Conservation (phyloP, 129 eudicot species). For the Daucus carota region DNA sequence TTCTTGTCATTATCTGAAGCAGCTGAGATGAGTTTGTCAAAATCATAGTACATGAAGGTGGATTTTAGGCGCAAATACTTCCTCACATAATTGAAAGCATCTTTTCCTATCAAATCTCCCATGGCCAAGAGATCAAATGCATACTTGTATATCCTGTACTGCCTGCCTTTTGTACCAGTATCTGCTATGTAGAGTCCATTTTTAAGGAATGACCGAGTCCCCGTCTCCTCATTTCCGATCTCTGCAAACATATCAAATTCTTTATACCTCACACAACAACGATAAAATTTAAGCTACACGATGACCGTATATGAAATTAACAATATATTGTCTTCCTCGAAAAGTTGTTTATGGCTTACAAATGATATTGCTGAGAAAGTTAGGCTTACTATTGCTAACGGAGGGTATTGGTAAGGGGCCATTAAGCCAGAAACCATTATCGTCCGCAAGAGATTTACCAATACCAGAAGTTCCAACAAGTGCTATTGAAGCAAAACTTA, state of each 20-base stretch:
- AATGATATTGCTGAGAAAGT: not conserved
- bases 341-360: not conserved
- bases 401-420: slow-evolving; percentile 56
- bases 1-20: slow-evolving; percentile 56
- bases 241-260: slow-evolving; percentile 28
- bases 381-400: slow-evolving; percentile 43
- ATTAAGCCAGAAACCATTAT: slow-evolving; percentile 57
- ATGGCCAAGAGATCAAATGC: slow-evolving; percentile 81
- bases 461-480: slow-evolving; percentile 31
- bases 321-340: not conserved
- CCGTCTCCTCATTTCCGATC: slow-evolving; percentile 67
- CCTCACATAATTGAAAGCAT: slow-evolving; percentile 59
- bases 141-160: slow-evolving; percentile 48
- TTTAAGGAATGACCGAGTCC: slow-evolving; percentile 70
- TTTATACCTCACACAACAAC: not conserved
- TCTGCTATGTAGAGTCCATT: slow-evolving; percentile 65
- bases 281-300: not conserved
- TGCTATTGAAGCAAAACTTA: slow-evolving; percentile 65
- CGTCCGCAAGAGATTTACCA: slow-evolving; percentile 54
- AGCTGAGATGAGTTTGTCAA: slow-evolving; percentile 72
- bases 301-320: no score
- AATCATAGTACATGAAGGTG: slow-evolving; percentile 80
- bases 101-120: slow-evolving; percentile 73
- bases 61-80: slow-evolving; percentile 64
- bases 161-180: slow-evolving; percentile 60